A percentile compares a stretch with the other conserved stretches of the same genome.
phyloP scores from a whole-genome alignment of 352 stramenopile genomes.

The Pythium dissotocum region DNA sequence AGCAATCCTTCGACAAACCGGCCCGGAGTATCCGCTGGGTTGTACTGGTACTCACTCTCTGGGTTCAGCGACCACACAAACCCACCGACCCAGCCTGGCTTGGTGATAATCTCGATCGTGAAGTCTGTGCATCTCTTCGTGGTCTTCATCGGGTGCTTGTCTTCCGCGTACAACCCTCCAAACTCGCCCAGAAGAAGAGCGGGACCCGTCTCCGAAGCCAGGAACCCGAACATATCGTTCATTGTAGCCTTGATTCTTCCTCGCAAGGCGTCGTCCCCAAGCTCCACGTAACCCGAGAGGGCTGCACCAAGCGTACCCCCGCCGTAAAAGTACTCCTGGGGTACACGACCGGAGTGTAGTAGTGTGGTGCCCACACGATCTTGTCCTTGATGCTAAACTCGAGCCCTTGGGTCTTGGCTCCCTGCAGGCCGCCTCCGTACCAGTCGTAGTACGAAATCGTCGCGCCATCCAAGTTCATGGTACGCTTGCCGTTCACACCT shows the following conservation, averaged over 20 bases:
- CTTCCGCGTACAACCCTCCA: slow-evolving; percentile 54
- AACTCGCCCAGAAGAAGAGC: slow-evolving; percentile 70
- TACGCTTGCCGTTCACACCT: slow-evolving; percentile 50
- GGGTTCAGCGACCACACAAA: slow-evolving; percentile 80
- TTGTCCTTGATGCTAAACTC: slow-evolving; percentile 57
- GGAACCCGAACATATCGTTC: slow-evolving; percentile 70
- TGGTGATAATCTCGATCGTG: slow-evolving; percentile 57
- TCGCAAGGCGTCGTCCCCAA: slow-evolving; percentile 44
- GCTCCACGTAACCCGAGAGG: slow-evolving; percentile 45
- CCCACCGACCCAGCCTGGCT: slow-evolving; percentile 45
- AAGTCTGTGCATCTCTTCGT: slow-evolving; percentile 58
- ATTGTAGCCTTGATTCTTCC: slow-evolving; percentile 48
- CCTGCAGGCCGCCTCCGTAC: slow-evolving; percentile 57
- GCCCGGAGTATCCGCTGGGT: slow-evolving; percentile 37
- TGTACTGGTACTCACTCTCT: slow-evolving; percentile 67
- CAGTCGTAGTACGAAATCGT: slow-evolving; percentile 64
- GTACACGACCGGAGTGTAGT: slow-evolving; percentile 67
- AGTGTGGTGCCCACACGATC: slow-evolving; percentile 79
- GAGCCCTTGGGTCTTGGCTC: slow-evolving; percentile 39
- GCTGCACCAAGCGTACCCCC: slow-evolving; percentile 34
- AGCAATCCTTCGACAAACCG: slow-evolving; percentile 52
- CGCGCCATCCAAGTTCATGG: slow-evolving; percentile 42
- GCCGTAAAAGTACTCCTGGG: slow-evolving; percentile 63
- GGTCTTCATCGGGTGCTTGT: slow-evolving; percentile 56
- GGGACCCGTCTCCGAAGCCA: slow-evolving; percentile 42